phyloP scores from a whole-genome alignment of 257 asterid species.

The Marsdenia floribunda region DNA sequence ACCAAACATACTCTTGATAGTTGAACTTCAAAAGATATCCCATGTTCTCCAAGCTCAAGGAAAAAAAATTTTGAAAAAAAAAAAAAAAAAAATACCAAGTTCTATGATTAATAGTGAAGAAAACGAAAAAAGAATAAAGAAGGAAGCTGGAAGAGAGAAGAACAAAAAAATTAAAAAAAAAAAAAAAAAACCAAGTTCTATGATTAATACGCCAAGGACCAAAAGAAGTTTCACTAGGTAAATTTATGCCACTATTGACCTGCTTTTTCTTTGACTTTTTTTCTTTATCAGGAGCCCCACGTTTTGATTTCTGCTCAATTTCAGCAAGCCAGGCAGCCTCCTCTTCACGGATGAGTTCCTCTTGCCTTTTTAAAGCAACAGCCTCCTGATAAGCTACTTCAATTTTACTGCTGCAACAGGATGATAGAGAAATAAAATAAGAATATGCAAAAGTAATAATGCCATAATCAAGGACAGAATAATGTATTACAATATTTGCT shows the following conservation, averaged over 20 bases:
- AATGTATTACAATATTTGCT: not conserved
- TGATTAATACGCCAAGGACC: not conserved
- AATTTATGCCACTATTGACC: constrained; percentile 33
- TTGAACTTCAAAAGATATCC: not conserved
- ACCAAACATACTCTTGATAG: not conserved
- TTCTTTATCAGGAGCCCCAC: constrained; percentile 62
- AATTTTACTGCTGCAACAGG: constrained; percentile 53
- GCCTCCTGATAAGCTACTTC: constrained; percentile 90
- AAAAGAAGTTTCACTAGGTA: not conserved
- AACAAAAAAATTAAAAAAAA: not conserved
- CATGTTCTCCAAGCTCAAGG: not conserved
- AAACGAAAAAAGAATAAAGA: too few species aligned
- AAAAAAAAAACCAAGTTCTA: not conserved
- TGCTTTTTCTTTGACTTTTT: constrained; percentile 57
- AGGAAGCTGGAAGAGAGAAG: too few species aligned
- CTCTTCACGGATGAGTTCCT: constrained; percentile 94
- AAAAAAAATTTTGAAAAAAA: too few species aligned
- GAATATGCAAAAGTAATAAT: not conserved
- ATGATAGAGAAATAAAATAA: constrained; percentile 6
- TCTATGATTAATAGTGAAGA: not conserved
- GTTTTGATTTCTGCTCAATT: constrained; percentile 67
- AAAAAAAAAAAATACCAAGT: too few species aligned
- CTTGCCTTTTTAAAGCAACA: constrained; percentile 84
- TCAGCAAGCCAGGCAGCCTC: constrained; percentile 87
- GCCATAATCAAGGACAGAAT: not conserved